phyloP scores from a whole-genome alignment of 2,329 filamentous ascomycete genomes.

The Nothophaeocryptopus gaeumannii region DNA sequence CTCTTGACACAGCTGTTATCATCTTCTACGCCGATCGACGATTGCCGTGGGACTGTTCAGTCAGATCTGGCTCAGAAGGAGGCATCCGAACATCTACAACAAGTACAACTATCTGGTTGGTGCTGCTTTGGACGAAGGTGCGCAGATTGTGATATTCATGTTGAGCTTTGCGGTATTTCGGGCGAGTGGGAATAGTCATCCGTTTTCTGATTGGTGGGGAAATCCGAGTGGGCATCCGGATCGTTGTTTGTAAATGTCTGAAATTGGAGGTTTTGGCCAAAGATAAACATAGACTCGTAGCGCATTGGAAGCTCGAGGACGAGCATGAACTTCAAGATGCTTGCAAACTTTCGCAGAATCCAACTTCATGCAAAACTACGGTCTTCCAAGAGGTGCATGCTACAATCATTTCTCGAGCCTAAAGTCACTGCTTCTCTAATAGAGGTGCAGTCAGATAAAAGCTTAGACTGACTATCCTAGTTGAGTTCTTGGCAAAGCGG shows the following conservation, averaged over 20 bases:
- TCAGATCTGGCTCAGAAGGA: conserved; percentile 54
- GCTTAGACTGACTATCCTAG: too few species aligned
- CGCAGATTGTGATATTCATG: conserved; percentile 36
- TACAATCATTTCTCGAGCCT: too few species aligned
- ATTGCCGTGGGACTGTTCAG: conserved; percentile 71
- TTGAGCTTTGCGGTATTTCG: conserved; percentile 40
- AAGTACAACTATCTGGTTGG: conserved; percentile 38
- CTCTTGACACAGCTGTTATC: conserved; percentile 42
- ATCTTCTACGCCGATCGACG: conserved; percentile 42
- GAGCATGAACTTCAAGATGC: too few species aligned
- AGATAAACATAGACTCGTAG: too few species aligned
- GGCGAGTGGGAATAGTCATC: conserved; percentile 36
- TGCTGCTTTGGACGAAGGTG: conserved; percentile 37
- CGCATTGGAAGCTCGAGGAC: too few species aligned
- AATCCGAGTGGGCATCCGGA: conserved; percentile 9
- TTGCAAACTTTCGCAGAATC: too few species aligned
- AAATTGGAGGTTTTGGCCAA: too few species aligned
- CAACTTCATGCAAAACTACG: too few species aligned
- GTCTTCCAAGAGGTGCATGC: too few species aligned
- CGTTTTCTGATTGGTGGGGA: conserved; percentile 24
- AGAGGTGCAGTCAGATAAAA: too few species aligned
- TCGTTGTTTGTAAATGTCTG: conserved; percentile 1
- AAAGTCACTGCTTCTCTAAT: too few species aligned
- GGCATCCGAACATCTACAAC: conserved; percentile 29
- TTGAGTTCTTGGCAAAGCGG: background rate